Evolutionary conservation across 2,329 filamentous ascomycete species (phyloP).

Genomic region (Monosporascus cannonballus): DNA sequence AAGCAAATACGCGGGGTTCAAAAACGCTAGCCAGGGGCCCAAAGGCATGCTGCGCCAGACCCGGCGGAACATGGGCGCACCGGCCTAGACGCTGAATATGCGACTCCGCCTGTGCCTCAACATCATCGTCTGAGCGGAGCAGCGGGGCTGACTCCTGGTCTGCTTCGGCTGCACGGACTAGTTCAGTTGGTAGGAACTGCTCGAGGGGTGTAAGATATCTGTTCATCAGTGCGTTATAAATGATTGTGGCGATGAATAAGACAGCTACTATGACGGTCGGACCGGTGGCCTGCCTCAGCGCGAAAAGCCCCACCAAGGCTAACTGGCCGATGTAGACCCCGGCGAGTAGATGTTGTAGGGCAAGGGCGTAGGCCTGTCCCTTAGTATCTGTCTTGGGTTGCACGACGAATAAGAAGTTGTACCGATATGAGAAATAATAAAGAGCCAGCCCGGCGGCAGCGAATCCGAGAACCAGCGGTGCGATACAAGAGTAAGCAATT

Average conservation of each 20-base stretch:
- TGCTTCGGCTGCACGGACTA: slow-evolving; percentile 8
- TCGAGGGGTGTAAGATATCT: slow-evolving; percentile 25
- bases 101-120: slow-evolving; percentile 9
- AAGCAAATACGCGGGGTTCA: slow-evolving; percentile 20
- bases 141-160: slow-evolving; percentile 20
- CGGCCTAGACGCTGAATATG: slow-evolving; percentile 17
- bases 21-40: slow-evolving; percentile 22
- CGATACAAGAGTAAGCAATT: slow-evolving; percentile 70
- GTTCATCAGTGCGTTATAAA: slow-evolving; percentile 49
- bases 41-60: slow-evolving; percentile 12
- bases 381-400: slow-evolving; percentile 67
- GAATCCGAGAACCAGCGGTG: slow-evolving; percentile 66
- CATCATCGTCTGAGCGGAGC: slow-evolving; percentile 20
- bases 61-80: slow-evolving; percentile 12
- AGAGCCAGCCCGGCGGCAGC: slow-evolving; percentile 61
- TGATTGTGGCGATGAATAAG: slow-evolving; percentile 52
- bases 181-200: slow-evolving; percentile 19
- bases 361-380: slow-evolving; percentile 64
- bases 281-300: slow-evolving; percentile 49
- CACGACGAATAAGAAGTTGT: slow-evolving; percentile 69
- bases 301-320: slow-evolving; percentile 65
- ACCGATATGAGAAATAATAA: slow-evolving; percentile 70
- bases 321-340: slow-evolving; percentile 66
- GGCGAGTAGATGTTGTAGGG: slow-evolving; percentile 64
- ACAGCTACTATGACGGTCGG: slow-evolving; percentile 57